Conservation (phyloP, 495 filamentous ascomycete genomes). For the Neurospora sp. region DNA sequence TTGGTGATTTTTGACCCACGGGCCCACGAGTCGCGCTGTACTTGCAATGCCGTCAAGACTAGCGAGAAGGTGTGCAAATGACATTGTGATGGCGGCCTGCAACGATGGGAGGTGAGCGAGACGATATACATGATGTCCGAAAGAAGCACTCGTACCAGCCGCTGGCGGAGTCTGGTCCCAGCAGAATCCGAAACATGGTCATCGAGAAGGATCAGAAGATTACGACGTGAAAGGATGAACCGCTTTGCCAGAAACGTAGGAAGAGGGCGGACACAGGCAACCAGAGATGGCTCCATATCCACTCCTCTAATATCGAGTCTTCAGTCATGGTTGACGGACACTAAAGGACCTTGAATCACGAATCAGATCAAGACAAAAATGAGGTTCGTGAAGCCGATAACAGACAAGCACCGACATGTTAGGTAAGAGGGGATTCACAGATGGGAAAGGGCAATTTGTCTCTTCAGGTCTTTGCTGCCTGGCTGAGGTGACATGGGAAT, state of each 20-base stretch:
- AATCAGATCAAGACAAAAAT: not conserved
- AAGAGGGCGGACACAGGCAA: not conserved
- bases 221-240: not conserved
- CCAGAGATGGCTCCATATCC: not conserved
- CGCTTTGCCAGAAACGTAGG: not conserved
- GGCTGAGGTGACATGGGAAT: not conserved
- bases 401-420: not conserved
- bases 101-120: not conserved
- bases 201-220: not conserved
- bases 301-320: not conserved
- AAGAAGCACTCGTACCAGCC: not conserved
- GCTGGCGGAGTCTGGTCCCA: not conserved
- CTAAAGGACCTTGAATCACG: not conserved
- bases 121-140: not conserved
- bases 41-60: constrained; percentile 3
- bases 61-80: constrained; percentile 5
- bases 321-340: not conserved
- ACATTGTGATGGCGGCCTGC: not conserved
- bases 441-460: not conserved
- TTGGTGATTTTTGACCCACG: not conserved
- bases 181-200: not conserved
- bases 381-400: not conserved
- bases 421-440: not conserved
- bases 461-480: not conserved
- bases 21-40: not conserved